Evolutionary conservation across 306 rosid genomes (phyloP), one percentile per base, ranked within the genome.

Genomic region (Corylus americana): DNA sequence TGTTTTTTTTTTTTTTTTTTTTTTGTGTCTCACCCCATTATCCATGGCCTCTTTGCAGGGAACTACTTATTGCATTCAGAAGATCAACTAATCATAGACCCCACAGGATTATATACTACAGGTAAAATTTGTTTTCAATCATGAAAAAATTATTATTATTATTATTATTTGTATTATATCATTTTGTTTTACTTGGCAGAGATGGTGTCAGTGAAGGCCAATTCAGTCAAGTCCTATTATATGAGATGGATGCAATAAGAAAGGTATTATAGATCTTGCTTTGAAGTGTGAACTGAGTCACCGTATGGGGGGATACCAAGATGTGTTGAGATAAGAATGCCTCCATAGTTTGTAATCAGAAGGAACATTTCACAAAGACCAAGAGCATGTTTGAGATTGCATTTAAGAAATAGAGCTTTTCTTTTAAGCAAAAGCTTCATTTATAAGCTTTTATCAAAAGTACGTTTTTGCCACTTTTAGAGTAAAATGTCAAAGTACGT

Each of bases 151-250:
- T 5, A 1, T 42, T 42, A 0, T 42, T 42, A 0, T 42, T 42
- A 0, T 37, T 37, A 0, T 37, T 8, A 29, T 29, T 69, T 25
- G 16, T 71, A 13, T 71, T 45, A 53, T 11, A 11, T 31, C 10
- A 25, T 31, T 80, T 48, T 14, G 37, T 78, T 71, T 68, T n/a
- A 27, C 25, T 74, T 55, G 51, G 76, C 82, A 95, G 99, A 53
- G 96, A 95, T 82, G 99, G 99, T 0, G 98, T 95, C 0, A 86
- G 99, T 39, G 98, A 90, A 42, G 94, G 99, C 0, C 99, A 95
- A 47, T 93, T 90, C 1, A 87, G 78, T 51, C 94, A 95, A 75
- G 98, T 95, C 70, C 55, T 93, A 67, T 89, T 95, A 1, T 71
- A 89, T 58, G 99, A 95, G 80, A 72, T 93, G 84, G 96, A 90